Percentiles rank a stretch among this genome's conserved stretches.
Evolutionary conservation across 2,329 filamentous ascomycete species (phyloP).

Genomic region (Cryoendolithus antarcticus): DNA sequence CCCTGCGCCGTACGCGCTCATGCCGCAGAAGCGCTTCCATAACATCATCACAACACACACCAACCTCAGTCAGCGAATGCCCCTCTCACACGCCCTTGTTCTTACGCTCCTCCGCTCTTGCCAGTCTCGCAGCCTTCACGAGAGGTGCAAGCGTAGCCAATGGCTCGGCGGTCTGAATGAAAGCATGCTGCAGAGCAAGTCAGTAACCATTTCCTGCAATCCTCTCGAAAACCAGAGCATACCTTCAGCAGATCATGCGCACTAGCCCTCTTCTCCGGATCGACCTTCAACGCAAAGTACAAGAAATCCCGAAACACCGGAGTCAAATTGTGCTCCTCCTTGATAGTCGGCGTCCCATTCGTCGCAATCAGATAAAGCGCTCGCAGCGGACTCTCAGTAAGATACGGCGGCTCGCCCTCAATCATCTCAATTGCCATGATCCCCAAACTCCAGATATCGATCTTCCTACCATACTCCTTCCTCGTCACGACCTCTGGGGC

Average conservation of each 20-base stretch:
- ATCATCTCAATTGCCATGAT: constrained; percentile 99
- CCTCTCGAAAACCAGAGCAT: constrained; percentile 28
- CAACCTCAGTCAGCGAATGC: too few species aligned
- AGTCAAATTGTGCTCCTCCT: constrained; percentile 75
- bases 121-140: constrained; percentile 73
- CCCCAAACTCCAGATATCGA: constrained; percentile 95
- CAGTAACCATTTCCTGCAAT: constrained; percentile 8
- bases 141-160: constrained; percentile 66
- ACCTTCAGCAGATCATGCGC: constrained; percentile 89
- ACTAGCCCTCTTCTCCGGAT: constrained; percentile 91
- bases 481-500: constrained; percentile 93
- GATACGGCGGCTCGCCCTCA: constrained; percentile 90
- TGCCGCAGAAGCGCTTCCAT: too few species aligned
- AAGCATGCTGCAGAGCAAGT: constrained; percentile 27
- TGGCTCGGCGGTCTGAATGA: constrained; percentile 41
- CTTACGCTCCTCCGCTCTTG: constrained; percentile 62
- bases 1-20: too few species aligned
- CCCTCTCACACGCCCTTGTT: too few species aligned
- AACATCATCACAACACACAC: too few species aligned
- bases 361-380: constrained; percentile 94
- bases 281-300: constrained; percentile 85
- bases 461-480: constrained; percentile 96
- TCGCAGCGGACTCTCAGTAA: constrained; percentile 86
- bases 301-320: constrained; percentile 82
- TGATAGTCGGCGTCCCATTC: constrained; percentile 88